Percentiles rank a stretch among this genome's conserved stretches.
phyloP scores from a whole-genome alignment of 129 eudicot species.

The Flaveria brownii region DNA sequence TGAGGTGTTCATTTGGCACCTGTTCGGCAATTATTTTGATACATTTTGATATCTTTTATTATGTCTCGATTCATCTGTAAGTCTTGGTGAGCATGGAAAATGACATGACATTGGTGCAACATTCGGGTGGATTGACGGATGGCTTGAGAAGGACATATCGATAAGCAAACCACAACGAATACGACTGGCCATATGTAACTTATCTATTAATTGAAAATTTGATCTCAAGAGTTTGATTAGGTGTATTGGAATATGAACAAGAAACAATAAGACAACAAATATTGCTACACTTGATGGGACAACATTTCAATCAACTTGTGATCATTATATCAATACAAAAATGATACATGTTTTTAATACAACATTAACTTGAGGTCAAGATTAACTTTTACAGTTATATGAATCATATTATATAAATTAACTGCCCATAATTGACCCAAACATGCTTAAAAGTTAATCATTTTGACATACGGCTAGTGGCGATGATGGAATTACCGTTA shows the following conservation, averaged over 20 bases:
- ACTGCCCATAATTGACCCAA: not conserved
- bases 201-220: conserved; percentile 18
- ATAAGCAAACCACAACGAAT: conserved; percentile 49
- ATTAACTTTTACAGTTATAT: not conserved
- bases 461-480: no score
- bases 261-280: conserved; percentile 23
- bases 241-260: conserved; percentile 30
- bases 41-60: not conserved
- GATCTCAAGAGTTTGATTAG: conserved; percentile 5
- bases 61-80: not conserved
- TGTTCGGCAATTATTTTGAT: not conserved
- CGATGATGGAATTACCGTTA: not conserved
- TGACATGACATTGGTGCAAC: conserved; percentile 10
- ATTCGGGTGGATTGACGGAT: conserved; percentile 16
- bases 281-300: conserved; percentile 15
- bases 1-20: conserved; percentile 29
- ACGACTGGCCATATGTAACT: conserved; percentile 29
- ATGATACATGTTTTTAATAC: not conserved
- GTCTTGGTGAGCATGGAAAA: conserved; percentile 10
- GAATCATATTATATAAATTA: no score
- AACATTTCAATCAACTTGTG: conserved; percentile 46
- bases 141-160: conserved; percentile 43
- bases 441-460: not conserved
- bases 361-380: conserved; percentile 1
- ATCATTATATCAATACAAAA: conserved; percentile 41